Base-by-base conservation (phyloP, 495 filamentous ascomycete genomes). In the Lepidopterella palustris region DNA sequence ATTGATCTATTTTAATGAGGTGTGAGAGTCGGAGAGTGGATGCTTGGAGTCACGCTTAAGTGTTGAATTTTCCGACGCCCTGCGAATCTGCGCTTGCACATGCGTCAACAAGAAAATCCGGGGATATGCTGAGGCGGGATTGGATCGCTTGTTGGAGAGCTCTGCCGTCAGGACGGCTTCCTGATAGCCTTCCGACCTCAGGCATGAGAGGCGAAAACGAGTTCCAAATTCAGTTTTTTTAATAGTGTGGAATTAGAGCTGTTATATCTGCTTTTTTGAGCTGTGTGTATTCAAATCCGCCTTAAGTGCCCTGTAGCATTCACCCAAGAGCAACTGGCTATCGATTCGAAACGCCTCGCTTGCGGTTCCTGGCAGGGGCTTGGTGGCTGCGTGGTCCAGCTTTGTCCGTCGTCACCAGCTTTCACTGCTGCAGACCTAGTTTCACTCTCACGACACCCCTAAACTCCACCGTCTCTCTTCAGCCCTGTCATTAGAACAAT, bases 1-100 rank as follows among this genome's bases (percentile, higher is more conserved):
- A 66, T 66, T 66, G 55, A 23, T 20, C 32, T 31, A 55, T 59
- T 62, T 55, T 55, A 59, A n/a, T n/a, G n/a, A n/a, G n/a, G n/a
- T n/a, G n/a, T n/a, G n/a, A n/a, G n/a, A n/a, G n/a, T n/a, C n/a
- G 45, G 32, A 5, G 31, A 13, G 47, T 23, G 6, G 24, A 27
- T 28, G 20, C 4, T 40, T 45, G 21, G 35, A 63, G 55, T 59
- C 55, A 59, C 56, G 47, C 42, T 18, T n/a, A n/a, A 23, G 26
- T 31, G 35, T 23, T 24, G 9, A 23, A 9, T 21, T 58, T 58
- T 35, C 49, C 28, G 23, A 48, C 28, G 23, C 28, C 23, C 20
- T 21, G 13, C n/a, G n/a, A n/a, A n/a, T n/a, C n/a, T n/a, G n/a
- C n/a, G n/a, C n/a, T n/a, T n/a, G n/a, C n/a, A n/a, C 47, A 13